These are phyloP conservation scores for Syzygium jambos DNA, from an alignment of 345 rosid species.

Conservation along the genomic window DNA sequence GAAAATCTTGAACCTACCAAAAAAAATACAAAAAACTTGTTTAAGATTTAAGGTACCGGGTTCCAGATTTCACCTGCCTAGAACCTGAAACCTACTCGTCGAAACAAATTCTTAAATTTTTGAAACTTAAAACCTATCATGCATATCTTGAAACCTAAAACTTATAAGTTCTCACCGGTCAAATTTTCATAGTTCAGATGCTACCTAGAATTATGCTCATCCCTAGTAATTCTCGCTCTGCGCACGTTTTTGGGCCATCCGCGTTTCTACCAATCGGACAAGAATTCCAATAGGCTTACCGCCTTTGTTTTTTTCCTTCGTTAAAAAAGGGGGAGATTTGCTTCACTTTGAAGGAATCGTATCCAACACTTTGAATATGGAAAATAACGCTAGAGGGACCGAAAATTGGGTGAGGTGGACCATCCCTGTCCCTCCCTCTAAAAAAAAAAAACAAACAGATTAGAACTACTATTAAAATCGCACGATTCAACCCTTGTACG, in stretches of 20 bases:
- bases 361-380: not conserved
- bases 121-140: too few relatives aligned
- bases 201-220: too few relatives aligned
- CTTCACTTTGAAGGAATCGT: not conserved
- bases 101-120: too few relatives aligned
- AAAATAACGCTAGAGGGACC: not conserved
- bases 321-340: not conserved
- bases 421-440: not conserved
- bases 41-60: too few relatives aligned
- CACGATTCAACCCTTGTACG: not conserved
- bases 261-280: not conserved
- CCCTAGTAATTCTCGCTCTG: not conserved
- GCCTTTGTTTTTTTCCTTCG: not conserved
- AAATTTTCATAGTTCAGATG: too few relatives aligned
- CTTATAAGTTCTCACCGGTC: rapidly evolving
- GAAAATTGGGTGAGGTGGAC: not conserved
- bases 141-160: too few relatives aligned
- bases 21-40: too few relatives aligned
- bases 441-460: not conserved
- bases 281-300: not conserved
- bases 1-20: too few relatives aligned
- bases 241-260: not conserved
- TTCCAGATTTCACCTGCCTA: too few relatives aligned
- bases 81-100: too few relatives aligned
- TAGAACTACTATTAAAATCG: not conserved